These are phyloP conservation scores for Teunomyces atbi DNA, from an alignment of 805 yeast species.

Conservation along the genomic window DNA sequence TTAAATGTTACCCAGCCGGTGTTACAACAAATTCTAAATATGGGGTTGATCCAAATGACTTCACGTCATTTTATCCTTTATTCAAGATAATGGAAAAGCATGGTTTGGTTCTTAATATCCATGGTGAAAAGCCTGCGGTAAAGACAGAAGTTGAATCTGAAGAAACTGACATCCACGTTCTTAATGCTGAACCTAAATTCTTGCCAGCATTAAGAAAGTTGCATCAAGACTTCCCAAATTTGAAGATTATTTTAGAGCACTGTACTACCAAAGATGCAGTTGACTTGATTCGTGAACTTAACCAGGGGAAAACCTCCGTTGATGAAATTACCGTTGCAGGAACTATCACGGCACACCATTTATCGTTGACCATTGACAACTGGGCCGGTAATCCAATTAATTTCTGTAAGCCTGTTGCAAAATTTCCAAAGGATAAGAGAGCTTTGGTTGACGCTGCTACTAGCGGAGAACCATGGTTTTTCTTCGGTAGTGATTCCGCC, in stretches of 20 bases:
- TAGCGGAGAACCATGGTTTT: constrained; percentile 87
- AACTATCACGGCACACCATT: constrained; percentile 93
- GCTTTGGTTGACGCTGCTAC: constrained; percentile 87
- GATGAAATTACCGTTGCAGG: constrained; percentile 69
- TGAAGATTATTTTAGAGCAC: constrained; percentile 88
- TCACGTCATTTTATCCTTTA: constrained; percentile 82
- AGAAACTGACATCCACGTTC: constrained; percentile 70
- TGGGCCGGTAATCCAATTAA: constrained; percentile 97
- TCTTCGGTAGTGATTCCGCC: constrained; percentile 97
- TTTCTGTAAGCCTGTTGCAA: constrained; percentile 97
- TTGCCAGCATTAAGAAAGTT: constrained; percentile 82
- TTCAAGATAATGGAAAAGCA: constrained; percentile 85
- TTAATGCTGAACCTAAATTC: constrained; percentile 92
- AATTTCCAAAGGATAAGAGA: constrained; percentile 77
- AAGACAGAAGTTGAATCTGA: constrained; percentile 48
- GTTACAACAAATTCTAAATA: constrained; percentile 94
- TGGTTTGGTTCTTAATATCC: constrained; percentile 77
- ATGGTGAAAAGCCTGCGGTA: constrained; percentile 85
- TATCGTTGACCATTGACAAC: constrained; percentile 81
- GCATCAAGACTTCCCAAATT: constrained; percentile 78
- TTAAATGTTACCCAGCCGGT: constrained; percentile 98
- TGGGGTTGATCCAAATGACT: constrained; percentile 93
- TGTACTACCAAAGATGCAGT: constrained; percentile 92
- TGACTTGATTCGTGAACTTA: constrained; percentile 68
- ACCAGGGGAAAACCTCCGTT: constrained; percentile 34